Percentiles rank a stretch among this genome's conserved stretches.
These are phyloP conservation scores for Pichia sp. DNA, from an alignment of 1,139 yeast genomes.

Conservation along the genomic window DNA sequence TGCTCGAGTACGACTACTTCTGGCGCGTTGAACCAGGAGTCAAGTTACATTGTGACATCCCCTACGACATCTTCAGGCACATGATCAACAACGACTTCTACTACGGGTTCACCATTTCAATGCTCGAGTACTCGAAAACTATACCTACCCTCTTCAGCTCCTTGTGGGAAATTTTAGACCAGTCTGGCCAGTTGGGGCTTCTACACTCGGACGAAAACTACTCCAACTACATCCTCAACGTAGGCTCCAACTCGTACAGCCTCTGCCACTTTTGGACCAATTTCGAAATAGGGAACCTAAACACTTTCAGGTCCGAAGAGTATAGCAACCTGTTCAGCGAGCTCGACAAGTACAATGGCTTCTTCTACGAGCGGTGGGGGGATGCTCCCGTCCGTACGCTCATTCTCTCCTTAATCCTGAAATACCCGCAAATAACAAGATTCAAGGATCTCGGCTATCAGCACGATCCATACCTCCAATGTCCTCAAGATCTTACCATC, in stretches of 20 bases:
- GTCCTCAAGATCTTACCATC: constrained; percentile 48
- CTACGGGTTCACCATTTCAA: constrained; percentile 53
- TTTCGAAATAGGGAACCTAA: constrained; percentile 58
- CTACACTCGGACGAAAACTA: constrained; percentile 36
- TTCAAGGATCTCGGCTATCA: constrained; percentile 55
- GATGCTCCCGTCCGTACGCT: constrained; percentile 64
- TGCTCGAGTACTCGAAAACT: constrained; percentile 48
- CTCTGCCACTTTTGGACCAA: constrained; percentile 72
- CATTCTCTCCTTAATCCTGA: constrained; percentile 48
- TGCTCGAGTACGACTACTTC: constrained; percentile 41
- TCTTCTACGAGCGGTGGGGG: constrained; percentile 67
- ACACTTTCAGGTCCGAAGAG: constrained; percentile 49
- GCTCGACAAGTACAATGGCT: constrained; percentile 53
- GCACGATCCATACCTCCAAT: constrained; percentile 56
- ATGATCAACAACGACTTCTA: constrained; percentile 44
- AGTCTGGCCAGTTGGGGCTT: constrained; percentile 13
- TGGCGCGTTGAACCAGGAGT: constrained; percentile 64
- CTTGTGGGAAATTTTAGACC: constrained; percentile 31
- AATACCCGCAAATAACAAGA: constrained; percentile 47
- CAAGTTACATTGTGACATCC: constrained; percentile 50
- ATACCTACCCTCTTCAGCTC: constrained; percentile 44
- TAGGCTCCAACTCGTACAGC: constrained; percentile 48
- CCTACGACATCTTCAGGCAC: constrained; percentile 47
- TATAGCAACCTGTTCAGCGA: constrained; percentile 41
- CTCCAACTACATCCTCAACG: constrained; percentile 47